A percentile compares a stretch with the other conserved stretches of the same genome.
These are phyloP conservation scores for Blumeria hordei DNA, from an alignment of 2,329 filamentous ascomycete genomes.

Conservation along the genomic window DNA sequence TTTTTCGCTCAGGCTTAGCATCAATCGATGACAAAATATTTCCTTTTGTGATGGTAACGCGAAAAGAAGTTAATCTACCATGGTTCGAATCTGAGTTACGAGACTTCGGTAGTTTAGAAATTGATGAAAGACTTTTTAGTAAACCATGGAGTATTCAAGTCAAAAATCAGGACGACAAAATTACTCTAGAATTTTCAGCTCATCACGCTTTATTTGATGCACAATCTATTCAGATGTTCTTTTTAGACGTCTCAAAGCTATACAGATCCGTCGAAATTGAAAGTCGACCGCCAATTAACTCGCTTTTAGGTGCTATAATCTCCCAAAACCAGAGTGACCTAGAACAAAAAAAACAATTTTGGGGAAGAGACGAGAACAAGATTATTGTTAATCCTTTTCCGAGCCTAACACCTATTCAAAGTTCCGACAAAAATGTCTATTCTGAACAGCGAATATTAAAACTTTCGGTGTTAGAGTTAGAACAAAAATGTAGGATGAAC, in stretches of 20 bases:
- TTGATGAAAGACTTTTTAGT: constrained; percentile 3
- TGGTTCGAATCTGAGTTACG: constrained; percentile 15
- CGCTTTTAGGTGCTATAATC: constrained; percentile 22
- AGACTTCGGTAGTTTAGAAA: neutral
- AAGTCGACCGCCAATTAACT: constrained; percentile 16
- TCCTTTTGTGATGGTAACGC: constrained; percentile 55
- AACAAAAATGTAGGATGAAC: constrained; percentile 26
- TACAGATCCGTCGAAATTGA: constrained; percentile 15
- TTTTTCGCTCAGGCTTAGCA: constrained; percentile 54
- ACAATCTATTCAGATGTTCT: constrained; percentile 38
- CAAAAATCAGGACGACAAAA: constrained; percentile 1
- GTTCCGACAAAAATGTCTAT: constrained; percentile 15
- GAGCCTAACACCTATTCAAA: constrained; percentile 37
- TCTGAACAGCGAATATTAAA: constrained; percentile 17
- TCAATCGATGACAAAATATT: constrained; percentile 31
- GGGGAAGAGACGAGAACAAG: constrained; percentile 29
- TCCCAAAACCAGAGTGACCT: constrained; percentile 13
- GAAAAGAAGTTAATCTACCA: constrained; percentile 19
- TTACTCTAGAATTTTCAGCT: constrained; percentile 9
- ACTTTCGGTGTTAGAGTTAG: constrained; percentile 23
- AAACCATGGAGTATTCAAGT: constrained; percentile 12
- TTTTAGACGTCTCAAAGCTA: constrained; percentile 29
- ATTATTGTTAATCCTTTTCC: constrained; percentile 50
- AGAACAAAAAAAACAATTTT: constrained; percentile 27
- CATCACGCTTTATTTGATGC: constrained; percentile 81